Evolutionary conservation across 306 rosid genomes (phyloP).

Genomic region (Cicer pinnatifidum): DNA sequence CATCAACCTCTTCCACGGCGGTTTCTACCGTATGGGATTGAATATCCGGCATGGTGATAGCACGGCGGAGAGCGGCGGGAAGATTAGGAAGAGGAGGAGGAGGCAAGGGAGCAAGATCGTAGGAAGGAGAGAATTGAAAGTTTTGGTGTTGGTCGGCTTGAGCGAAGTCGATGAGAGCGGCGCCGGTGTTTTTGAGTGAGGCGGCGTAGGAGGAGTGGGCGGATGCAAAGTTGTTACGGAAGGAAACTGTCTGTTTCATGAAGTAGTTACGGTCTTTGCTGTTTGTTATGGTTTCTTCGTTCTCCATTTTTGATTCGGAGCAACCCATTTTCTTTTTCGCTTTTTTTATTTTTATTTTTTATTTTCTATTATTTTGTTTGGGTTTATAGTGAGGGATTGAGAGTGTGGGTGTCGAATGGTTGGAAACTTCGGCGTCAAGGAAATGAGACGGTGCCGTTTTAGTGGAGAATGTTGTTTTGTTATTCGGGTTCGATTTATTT

Average conservation of each 20-base stretch:
- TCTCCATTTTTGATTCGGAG: slow-evolving; percentile 80
- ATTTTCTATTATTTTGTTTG: not conserved
- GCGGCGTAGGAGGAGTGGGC: slow-evolving; percentile 74
- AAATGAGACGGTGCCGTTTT: slow-evolving; percentile 32
- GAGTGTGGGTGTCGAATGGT: slow-evolving; percentile 3
- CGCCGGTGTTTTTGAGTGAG: slow-evolving; percentile 71
- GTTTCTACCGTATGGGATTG: slow-evolving; percentile 39
- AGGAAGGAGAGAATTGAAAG: slow-evolving; percentile 27
- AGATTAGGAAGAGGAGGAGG: slow-evolving; percentile 63
- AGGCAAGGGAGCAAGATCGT: slow-evolving; percentile 49
- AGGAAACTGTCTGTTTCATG: slow-evolving; percentile 68
- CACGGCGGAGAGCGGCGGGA: slow-evolving; percentile 53
- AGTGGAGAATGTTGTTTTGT: not conserved
- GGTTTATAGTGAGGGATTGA: not conserved
- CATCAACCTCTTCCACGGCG: slow-evolving; percentile 51
- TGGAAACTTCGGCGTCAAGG: slow-evolving; percentile 19
- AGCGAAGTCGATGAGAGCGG: slow-evolving; percentile 70
- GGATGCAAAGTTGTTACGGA: slow-evolving; percentile 81
- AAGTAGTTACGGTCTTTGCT: slow-evolving; percentile 69
- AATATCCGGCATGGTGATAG: slow-evolving; percentile 69
- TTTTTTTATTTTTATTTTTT: no score
- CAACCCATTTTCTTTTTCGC: slow-evolving; percentile 64
- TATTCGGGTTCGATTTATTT: not conserved
- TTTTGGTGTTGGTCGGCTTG: slow-evolving; percentile 57
- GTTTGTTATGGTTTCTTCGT: slow-evolving; percentile 77